Evolutionary conservation across 768 basidiomycete genomes (phyloP), one percentile per base, ranked within the genome.

Genomic region (Tephrocybe sp.): DNA sequence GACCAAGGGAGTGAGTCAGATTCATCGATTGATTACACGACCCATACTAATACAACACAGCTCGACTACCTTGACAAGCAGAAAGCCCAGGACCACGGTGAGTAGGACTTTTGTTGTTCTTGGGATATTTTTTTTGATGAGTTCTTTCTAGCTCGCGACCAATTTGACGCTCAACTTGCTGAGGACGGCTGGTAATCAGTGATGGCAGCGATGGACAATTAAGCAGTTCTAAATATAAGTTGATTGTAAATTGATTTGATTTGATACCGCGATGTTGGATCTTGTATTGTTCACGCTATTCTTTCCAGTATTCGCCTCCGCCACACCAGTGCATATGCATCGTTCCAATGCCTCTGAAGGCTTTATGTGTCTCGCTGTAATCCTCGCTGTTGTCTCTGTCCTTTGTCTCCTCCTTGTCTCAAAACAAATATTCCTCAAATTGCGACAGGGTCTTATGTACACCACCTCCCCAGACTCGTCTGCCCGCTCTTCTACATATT

Each of bases 1-100:
- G 67, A 81, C 81, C 55, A 83, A 80, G 48, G 72, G 72, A 19
- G 70, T 71, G 57, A 56, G 69, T n/a, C n/a, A n/a, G 45, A 21
- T 12, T 15, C 21, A 21, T 49, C 9, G 18, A 31, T 19, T 4
- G 5, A 5, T 40, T 51, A 21, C 32, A 28, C 24, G 22, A 28
- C 24, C 38, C 26, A 44, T 47, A 16, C 26, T 56, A 71, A 71
- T 66, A 67, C 42, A n/a, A 4, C 24, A 16, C 19, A 68, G 67
- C 58, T 69, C 27, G 66, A 69, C 54, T 64, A 47, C 35, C 3
- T 68, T 31, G 69, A 70, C 54, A 59, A 35, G 37, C 43, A 64
- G 51, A 61, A 43, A 34, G 64, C 61, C 18, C 57, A 67, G 48
- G 58, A 54, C 44, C 58, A 63, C 5, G 64, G 68, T 69, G 49